Evolutionary conservation across 331 rosid species (phyloP), one percentile per base, ranked within the genome.

Genomic region (Cydonia oblonga): DNA sequence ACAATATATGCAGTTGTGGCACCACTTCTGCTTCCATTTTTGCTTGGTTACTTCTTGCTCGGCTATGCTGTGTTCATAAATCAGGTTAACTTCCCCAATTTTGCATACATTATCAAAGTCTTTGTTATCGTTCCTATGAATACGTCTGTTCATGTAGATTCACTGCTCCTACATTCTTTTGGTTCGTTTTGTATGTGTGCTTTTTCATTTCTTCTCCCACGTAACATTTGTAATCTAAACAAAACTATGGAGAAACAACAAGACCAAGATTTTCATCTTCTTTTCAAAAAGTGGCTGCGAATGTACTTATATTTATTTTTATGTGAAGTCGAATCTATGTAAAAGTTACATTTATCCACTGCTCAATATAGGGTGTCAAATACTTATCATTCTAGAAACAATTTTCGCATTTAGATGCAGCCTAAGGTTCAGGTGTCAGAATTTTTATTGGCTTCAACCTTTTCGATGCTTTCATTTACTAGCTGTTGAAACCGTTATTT

Each of bases 1-100:
- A 78, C 81, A 64, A 96, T 93, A 69, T 93, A 93, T 59, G 91
- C 96, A 24, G 89, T 91, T 62, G 92, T 93, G 64, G 84, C 96
- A 33, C 97, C 97, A 0, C 68, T 91, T 74, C 70, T 93, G 84
- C 97, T 88, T 28, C 97, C 97, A 28, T 85, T 93, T 78, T 92
- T 93, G 51, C 75, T 91, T 25, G 88, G 92, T 53, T 89, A 91
- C 92, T 93, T 93, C 88, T 88, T 87, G 72, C 80, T 93, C 28
- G 98, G 98, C 83, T 93, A 91, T 76, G 84, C 85, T 74, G 91
- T 93, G 40, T 88, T 68, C 66, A 77, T 91, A 82, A 89, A 80
- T 66, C 90, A 86, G 90, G 87, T 81, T 64, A 65, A 51, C 49
- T 57, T 76, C 56, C 28, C 71, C 23, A 24, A 38, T 60, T 67